Evolutionary conservation across 768 basidiomycete genomes (phyloP).

Genomic region (Leccinellum luteum): DNA sequence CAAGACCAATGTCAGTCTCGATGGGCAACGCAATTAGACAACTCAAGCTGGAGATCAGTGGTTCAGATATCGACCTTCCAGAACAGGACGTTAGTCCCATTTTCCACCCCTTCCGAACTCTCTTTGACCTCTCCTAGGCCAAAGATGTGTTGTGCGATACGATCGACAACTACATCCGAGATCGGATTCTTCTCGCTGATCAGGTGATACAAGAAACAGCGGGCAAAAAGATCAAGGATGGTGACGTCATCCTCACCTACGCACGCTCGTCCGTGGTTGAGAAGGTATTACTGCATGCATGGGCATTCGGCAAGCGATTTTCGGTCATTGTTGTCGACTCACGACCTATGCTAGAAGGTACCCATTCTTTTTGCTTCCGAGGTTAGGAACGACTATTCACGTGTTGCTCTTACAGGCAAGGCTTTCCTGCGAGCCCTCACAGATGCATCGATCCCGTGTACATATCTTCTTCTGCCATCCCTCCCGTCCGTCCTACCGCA

Average conservation of each 20-base stretch:
- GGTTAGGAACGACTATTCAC: background rate
- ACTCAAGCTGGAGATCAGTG: slow-evolving; percentile 93
- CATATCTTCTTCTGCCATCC: slow-evolving; percentile 89
- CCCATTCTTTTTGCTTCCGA: background rate
- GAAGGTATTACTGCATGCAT: slow-evolving; percentile 78
- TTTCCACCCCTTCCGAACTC: background rate
- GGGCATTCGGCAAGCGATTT: slow-evolving; percentile 71
- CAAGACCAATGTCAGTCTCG: slow-evolving; percentile 87
- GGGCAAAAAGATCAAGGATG: slow-evolving; percentile 90
- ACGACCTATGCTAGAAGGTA: slow-evolving; percentile 90
- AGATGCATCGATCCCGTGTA: slow-evolving; percentile 71
- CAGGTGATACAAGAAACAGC: slow-evolving; percentile 90
- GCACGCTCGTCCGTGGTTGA: slow-evolving; percentile 97
- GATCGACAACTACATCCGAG: slow-evolving; percentile 92
- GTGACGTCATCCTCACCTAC: slow-evolving; percentile 90
- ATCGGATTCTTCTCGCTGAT: slow-evolving; percentile 90
- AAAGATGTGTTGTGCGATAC: slow-evolving; percentile 79
- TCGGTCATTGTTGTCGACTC: slow-evolving; percentile 94
- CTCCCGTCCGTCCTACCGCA: slow-evolving; percentile 77
- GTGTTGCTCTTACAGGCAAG: slow-evolving; percentile 55
- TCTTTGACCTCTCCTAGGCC: slow-evolving; percentile 50
- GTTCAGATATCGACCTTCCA: slow-evolving; percentile 86
- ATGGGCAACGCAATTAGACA: slow-evolving; percentile 95
- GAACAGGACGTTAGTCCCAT: slow-evolving; percentile 81
- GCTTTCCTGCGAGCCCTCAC: slow-evolving; percentile 68